Evolutionary conservation across 1,284 basidiomycete species (phyloP).

Genomic region (Boletus sp.): DNA sequence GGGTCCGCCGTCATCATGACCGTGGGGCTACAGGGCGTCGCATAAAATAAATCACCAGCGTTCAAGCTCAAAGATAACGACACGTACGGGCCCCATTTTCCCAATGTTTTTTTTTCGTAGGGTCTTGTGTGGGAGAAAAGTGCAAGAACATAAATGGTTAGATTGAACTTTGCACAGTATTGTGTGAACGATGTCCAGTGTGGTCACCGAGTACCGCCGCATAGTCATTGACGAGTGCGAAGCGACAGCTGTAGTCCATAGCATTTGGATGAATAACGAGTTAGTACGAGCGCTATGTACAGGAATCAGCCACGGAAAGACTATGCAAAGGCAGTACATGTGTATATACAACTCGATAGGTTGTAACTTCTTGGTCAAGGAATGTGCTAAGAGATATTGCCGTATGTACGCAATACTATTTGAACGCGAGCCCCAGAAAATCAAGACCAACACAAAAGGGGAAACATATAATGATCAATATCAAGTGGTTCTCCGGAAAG

Average conservation of each 20-base stretch:
- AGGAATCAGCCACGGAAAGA: not conserved
- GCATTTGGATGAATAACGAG: too few species aligned
- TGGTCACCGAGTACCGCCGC: too few species aligned
- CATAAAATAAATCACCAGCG: too few species aligned
- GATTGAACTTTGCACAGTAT: too few species aligned
- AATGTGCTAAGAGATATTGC: conserved; percentile 4
- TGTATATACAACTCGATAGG: not conserved
- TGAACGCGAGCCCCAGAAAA: not conserved
- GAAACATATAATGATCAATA: not conserved
- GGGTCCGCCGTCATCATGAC: conserved; percentile 7
- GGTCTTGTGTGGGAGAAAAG: conserved; percentile 9
- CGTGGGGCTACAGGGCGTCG: not conserved
- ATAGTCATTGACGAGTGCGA: too few species aligned
- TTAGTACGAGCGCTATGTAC: too few species aligned
- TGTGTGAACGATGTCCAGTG: too few species aligned
- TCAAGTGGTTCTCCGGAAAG: conserved; percentile 13
- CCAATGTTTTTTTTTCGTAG: not conserved
- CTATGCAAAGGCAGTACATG: not conserved
- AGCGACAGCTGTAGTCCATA: too few species aligned
- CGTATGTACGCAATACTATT: not conserved
- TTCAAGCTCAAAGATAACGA: not conserved
- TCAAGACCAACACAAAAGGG: not conserved
- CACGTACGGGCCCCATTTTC: too few species aligned
- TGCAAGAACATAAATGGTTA: too few species aligned
- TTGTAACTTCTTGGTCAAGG: not conserved